These are phyloP conservation scores for Erysimum pusillum DNA, from an alignment of 441 rosid species.

Conservation along the genomic window DNA sequence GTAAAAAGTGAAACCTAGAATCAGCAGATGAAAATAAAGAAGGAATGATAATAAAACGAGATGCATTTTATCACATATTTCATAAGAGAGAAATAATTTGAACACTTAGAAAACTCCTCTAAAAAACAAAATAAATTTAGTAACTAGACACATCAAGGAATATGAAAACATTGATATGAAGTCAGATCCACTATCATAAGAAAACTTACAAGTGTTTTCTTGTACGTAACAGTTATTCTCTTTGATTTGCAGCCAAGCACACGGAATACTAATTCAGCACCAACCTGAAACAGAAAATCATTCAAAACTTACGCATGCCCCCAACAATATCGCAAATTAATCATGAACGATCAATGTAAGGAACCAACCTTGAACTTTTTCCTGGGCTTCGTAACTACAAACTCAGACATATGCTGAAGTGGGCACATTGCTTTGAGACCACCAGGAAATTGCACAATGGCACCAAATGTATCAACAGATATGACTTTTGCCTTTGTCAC, in stretches of 20 bases:
- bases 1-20: slow-evolving; percentile 10
- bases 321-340: slow-evolving; percentile 20
- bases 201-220: slow-evolving; percentile 91
- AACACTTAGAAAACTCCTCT: slow-evolving; percentile 10
- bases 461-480: slow-evolving; percentile 88
- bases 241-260: slow-evolving; percentile 98
- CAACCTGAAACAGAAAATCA: slow-evolving; percentile 65
- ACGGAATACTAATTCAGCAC: slow-evolving; percentile 89
- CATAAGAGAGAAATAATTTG: slow-evolving; percentile 12
- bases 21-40: slow-evolving; percentile 17
- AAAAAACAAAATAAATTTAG: slow-evolving; percentile 34
- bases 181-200: slow-evolving; percentile 36
- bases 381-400: slow-evolving; percentile 86
- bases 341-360: slow-evolving; percentile 25
- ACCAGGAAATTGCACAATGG: slow-evolving; percentile 97
- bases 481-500: slow-evolving; percentile 81
- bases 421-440: slow-evolving; percentile 99
- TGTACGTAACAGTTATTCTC: slow-evolving; percentile 96
- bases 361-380: slow-evolving; percentile 87
- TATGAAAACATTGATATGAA: slow-evolving; percentile 27
- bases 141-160: slow-evolving; percentile 29
- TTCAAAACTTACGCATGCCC: slow-evolving; percentile 32
- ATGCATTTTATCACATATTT: slow-evolving; percentile 8
- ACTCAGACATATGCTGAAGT: slow-evolving; percentile 94
- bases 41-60: slow-evolving; percentile 15